Base-by-base conservation (phyloP, 768 basidiomycete genomes). In the Russula vinacea region DNA sequence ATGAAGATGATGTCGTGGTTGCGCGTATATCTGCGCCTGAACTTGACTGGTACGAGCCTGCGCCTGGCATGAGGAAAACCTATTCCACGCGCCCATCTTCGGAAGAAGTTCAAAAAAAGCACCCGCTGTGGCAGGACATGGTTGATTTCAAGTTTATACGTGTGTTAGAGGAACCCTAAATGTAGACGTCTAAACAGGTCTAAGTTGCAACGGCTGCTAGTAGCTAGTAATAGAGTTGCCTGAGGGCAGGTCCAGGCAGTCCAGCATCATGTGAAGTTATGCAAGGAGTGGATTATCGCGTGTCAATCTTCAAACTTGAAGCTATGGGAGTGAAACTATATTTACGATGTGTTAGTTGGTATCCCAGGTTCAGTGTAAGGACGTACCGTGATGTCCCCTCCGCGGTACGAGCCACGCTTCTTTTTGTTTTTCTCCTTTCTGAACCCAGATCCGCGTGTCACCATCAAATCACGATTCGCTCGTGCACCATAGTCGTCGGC, bases 351-450 rank as follows among this genome's bases (percentile, higher is more conserved):
- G 39, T 53, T 5, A 42, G 35, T 6, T 56, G 32, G 64, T 24
- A 49, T 37, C 35, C 58, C 32, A 45, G 33, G 24, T 22, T 45
- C 24, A 22, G 10, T 26, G 3, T 13, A 32, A 32, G 59, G 44
- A 37, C 65, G 58, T 35, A 95, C 93, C 54, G 94, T 96, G 65
- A 99, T 99, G 72, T 95, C 92, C 45, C 96, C 96, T 14, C 96
- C 94, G 51, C 84, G 84, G 76, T 98, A 98, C 65, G 89, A 93
- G 3, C 94, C 96, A 70, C 90, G 80, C 78, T 99, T 99, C 79
- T 98, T 98, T 84, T 98, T 99, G 78, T 97, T 98, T 78, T 99
- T 99, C 81, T 97, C 96, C 76, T 98, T 99, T 60, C 94, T 83
- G 80, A 99, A 99, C 2, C 93, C 93, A 54, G 91, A 89, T 3